These are phyloP conservation scores for Xylaria telfairii DNA, from an alignment of 495 filamentous ascomycete species.

Conservation along the genomic window DNA sequence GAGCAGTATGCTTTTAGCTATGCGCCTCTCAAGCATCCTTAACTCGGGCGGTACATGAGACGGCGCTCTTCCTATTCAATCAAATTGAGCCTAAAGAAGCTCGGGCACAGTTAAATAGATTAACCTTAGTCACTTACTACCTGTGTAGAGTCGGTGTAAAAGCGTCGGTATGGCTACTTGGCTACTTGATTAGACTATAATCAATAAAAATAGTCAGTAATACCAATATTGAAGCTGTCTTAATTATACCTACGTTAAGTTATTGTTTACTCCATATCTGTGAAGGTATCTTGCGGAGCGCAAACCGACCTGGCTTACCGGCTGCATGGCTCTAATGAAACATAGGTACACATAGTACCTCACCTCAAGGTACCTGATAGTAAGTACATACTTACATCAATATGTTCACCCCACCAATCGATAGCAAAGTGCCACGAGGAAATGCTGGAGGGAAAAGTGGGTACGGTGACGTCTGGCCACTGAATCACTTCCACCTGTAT, in stretches of 20 bases:
- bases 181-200: not conserved
- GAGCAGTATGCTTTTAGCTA: not conserved
- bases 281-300: not conserved
- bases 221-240: not conserved
- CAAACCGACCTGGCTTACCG: not conserved
- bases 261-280: not conserved
- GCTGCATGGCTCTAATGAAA: not conserved
- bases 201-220: not conserved
- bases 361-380: no score
- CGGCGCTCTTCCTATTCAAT: not conserved
- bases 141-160: not conserved
- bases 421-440: slow-evolving; percentile 1
- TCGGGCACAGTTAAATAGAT: not conserved
- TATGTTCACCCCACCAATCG: not conserved
- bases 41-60: not conserved
- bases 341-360: no score
- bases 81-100: not conserved
- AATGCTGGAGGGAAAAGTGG: slow-evolving; percentile 2
- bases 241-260: not conserved
- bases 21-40: not conserved
- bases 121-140: not conserved
- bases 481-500: not conserved
- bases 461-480: slow-evolving; percentile 2
- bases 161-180: not conserved
- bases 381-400: no score